A percentile compares a stretch with the other conserved stretches of the same genome.
These are phyloP conservation scores for Ceratobasidium sp. DNA, from an alignment of 1,284 basidiomycete genomes.

Conservation along the genomic window DNA sequence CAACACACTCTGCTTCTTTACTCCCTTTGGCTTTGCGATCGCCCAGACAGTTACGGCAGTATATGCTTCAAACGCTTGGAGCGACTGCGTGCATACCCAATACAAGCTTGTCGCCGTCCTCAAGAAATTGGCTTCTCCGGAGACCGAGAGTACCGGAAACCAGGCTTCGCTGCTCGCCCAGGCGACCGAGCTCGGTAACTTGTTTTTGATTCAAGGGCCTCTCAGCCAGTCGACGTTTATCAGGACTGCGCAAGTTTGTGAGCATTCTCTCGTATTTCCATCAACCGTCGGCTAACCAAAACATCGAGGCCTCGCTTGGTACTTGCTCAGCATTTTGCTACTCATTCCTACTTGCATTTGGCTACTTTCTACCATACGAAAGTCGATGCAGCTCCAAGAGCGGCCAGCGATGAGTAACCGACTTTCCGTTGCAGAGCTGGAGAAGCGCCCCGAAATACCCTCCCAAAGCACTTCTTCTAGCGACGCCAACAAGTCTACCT, in stretches of 20 bases:
- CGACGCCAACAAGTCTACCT: too few species aligned
- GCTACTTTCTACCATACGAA: constrained; percentile 7
- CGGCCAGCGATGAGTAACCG: too few species aligned
- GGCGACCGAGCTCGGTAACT: constrained; percentile 19
- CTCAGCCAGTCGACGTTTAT: constrained; percentile 25
- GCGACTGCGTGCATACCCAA: constrained; percentile 38
- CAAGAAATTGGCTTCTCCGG: neutral
- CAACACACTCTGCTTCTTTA: constrained; percentile 26
- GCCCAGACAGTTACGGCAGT: constrained; percentile 32
- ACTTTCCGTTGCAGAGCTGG: too few species aligned
- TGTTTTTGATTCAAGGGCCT: constrained; percentile 30
- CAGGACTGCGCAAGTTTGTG: constrained; percentile 25
- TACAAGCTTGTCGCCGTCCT: constrained; percentile 29
- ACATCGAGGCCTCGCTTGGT: constrained; percentile 18
- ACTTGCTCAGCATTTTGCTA: constrained; percentile 22
- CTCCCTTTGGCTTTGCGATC: constrained; percentile 20
- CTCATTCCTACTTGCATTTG: constrained; percentile 27
- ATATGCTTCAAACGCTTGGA: constrained; percentile 34
- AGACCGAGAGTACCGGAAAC: neutral
- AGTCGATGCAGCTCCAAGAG: constrained; percentile 6
- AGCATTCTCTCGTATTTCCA: neutral
- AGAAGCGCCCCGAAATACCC: too few species aligned
- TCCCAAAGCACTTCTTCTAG: too few species aligned
- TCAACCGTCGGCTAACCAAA: neutral
- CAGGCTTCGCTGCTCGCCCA: neutral